These are phyloP conservation scores for Botrytis deweyae DNA, from an alignment of 2,329 filamentous ascomycete genomes.

Conservation along the genomic window DNA sequence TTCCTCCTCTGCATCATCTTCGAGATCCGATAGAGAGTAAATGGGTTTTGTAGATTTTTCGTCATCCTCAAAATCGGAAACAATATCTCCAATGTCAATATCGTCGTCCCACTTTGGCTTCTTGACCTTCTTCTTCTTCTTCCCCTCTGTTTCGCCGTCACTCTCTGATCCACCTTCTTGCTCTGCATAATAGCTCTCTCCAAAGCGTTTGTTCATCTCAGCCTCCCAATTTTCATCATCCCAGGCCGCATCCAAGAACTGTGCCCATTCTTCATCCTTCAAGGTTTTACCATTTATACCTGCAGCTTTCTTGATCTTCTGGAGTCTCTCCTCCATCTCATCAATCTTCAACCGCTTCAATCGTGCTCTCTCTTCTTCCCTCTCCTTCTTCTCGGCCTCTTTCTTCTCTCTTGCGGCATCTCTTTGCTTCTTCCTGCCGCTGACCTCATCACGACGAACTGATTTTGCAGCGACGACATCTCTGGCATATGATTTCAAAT, in stretches of 20 bases:
- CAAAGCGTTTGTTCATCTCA: conserved; percentile 86
- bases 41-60: conserved; percentile 47
- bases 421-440: conserved; percentile 71
- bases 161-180: conserved; percentile 63
- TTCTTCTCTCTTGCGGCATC: conserved; percentile 75
- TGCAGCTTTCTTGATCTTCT: conserved; percentile 85
- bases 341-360: conserved; percentile 87
- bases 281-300: conserved; percentile 68
- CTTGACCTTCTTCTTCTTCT: conserved; percentile 63
- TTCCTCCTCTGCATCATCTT: conserved; percentile 46
- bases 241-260: conserved; percentile 83
- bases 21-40: conserved; percentile 56
- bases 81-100: conserved; percentile 90
- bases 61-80: conserved; percentile 80
- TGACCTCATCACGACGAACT: conserved; percentile 81
- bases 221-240: conserved; percentile 87
- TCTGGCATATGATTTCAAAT: conserved; percentile 84
- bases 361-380: conserved; percentile 77
- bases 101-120: conserved; percentile 96
- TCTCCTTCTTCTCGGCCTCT: conserved; percentile 73
- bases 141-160: conserved; percentile 50
- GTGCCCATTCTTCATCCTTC: conserved; percentile 77
- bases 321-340: conserved; percentile 82
- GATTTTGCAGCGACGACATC: conserved; percentile 79
- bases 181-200: conserved; percentile 84